Percentiles rank a stretch among this genome's conserved stretches.
Conservation (phyloP, 148 eudicot genomes). For the Bassia scoparia region DNA sequence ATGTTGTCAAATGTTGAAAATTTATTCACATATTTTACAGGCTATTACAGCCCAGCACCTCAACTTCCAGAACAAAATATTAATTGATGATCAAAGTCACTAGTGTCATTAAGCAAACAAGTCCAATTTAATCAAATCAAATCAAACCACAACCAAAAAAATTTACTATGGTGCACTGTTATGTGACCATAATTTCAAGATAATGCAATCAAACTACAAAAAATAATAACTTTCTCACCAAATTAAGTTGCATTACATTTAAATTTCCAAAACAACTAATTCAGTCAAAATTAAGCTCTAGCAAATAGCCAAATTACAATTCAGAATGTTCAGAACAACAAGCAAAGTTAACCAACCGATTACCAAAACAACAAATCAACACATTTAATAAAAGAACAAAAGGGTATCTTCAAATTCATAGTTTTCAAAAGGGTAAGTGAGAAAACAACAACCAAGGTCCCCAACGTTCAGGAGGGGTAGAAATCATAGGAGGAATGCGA, state of each 20-base stretch:
- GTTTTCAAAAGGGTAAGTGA: conserved; percentile 2
- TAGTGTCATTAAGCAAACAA: neutral
- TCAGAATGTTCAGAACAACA: neutral
- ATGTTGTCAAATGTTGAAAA: neutral
- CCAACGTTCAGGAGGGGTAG: conserved; percentile 73
- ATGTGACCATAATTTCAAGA: no score
- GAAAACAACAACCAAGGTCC: conserved; percentile 63
- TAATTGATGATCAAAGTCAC: neutral
- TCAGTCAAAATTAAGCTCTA: no score
- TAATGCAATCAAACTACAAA: no score
- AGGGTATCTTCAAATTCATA: neutral
- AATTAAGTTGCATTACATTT: no score
- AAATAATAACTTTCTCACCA: no score
- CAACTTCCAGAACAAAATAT: neutral
- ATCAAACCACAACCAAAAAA: neutral
- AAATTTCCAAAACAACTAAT: no score
- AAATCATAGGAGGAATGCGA: conserved; percentile 53
- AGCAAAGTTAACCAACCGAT: neutral
- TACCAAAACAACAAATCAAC: neutral
- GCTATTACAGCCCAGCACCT: neutral
- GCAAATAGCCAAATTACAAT: no score
- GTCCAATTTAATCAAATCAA: neutral
- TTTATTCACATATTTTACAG: neutral
- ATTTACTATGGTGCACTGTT: no score
- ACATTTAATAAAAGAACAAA: conserved; percentile 9